Conservation (phyloP, 495 filamentous ascomycete species). For the Podospora pseudoanserina region DNA sequence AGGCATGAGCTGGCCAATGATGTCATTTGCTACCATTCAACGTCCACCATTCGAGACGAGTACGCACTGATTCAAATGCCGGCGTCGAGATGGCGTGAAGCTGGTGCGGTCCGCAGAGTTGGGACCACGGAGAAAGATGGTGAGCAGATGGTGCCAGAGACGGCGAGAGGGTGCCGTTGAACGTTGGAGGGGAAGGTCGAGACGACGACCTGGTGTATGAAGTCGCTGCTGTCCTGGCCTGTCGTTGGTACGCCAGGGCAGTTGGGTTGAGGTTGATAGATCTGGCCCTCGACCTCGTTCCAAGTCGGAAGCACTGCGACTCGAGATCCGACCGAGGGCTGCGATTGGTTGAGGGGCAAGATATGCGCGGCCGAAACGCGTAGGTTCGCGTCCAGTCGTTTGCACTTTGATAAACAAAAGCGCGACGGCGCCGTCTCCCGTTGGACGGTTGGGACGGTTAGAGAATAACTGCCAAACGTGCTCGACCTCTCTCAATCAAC, state of each 20-base stretch:
- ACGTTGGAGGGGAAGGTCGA: background rate
- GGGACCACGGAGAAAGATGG: background rate
- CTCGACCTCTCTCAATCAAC: slow-evolving; percentile 9
- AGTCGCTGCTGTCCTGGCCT: background rate
- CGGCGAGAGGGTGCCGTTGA: background rate
- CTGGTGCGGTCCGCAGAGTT: background rate
- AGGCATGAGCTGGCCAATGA: slow-evolving; percentile 20
- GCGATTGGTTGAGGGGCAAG: slow-evolving; percentile 9
- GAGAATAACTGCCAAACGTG: background rate
- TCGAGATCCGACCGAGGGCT: slow-evolving; percentile 1
- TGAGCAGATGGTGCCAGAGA: background rate
- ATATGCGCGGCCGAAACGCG: slow-evolving; percentile 16
- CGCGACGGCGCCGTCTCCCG: slow-evolving; percentile 18
- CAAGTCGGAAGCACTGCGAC: slow-evolving; percentile 6
- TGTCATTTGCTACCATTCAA: slow-evolving; percentile 23
- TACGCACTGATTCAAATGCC: background rate
- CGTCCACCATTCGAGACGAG: background rate
- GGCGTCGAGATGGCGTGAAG: slow-evolving; percentile 1
- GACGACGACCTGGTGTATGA: background rate
- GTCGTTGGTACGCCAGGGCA: background rate
- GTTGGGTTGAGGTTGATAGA: background rate
- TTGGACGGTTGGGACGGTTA: slow-evolving; percentile 17
- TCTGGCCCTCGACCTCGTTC: background rate
- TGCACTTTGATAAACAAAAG: slow-evolving; percentile 21
- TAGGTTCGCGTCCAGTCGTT: slow-evolving; percentile 19